A percentile compares a stretch with the other conserved stretches of the same genome.
Conservation (phyloP, 306 rosid genomes). For the Prunus kanzakura region DNA sequence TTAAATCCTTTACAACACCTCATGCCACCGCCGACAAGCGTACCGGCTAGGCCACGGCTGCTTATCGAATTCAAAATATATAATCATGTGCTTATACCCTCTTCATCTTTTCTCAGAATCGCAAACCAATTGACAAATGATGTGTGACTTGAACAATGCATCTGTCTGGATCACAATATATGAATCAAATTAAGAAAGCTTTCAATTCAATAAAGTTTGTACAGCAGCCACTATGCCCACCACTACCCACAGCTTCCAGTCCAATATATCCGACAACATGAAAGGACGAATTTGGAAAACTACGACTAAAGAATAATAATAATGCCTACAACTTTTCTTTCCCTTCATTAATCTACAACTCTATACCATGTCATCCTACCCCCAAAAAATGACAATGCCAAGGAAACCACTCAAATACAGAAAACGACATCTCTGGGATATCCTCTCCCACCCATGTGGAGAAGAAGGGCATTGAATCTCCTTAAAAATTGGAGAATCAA, state of each 20-base stretch:
- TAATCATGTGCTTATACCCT: too few species aligned
- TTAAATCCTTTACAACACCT: too few species aligned
- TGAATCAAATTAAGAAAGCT: neutral
- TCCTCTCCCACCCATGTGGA: conserved; percentile 45
- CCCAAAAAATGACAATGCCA: conserved; percentile 46
- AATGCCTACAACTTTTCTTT: conserved; percentile 23
- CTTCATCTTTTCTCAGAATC: too few species aligned
- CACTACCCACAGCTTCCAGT: conserved; percentile 8
- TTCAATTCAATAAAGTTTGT: conserved; percentile 12
- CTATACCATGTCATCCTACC: conserved; percentile 59
- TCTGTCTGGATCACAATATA: neutral
- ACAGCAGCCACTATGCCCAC: conserved; percentile 20
- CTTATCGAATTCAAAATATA: too few species aligned
- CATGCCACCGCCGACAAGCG: too few species aligned
- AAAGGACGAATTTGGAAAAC: neutral
- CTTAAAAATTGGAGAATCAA: conserved; percentile 88
- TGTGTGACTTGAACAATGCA: neutral
- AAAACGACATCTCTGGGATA: conserved; percentile 32
- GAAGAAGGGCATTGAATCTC: conserved; percentile 63
- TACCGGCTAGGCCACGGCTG: too few species aligned
- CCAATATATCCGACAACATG: neutral
- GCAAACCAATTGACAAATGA: neutral
- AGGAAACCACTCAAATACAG: conserved; percentile 55
- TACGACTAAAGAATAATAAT: conserved; percentile 4
- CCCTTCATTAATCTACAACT: conserved; percentile 64